Evolutionary conservation across 306 rosid genomes (phyloP).

Genomic region (Lotus japonicus): DNA sequence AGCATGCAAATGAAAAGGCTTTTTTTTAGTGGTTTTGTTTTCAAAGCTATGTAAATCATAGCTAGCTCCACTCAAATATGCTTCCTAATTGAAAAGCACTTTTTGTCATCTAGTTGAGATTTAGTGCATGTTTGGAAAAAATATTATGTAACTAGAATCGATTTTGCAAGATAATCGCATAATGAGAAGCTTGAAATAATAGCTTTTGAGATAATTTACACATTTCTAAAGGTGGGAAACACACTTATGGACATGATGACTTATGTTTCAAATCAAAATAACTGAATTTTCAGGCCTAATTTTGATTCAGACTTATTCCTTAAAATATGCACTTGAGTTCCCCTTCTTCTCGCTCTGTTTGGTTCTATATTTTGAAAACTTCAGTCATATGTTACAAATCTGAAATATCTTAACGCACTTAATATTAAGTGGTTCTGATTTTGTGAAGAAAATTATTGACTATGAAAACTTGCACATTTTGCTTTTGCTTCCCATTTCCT

Average conservation of each 20-base stretch:
- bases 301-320: too few species aligned
- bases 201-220: too few species aligned
- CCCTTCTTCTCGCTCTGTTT: too few species aligned
- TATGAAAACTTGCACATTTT: neutral
- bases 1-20: slow-evolving; percentile 17
- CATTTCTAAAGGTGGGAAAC: too few species aligned
- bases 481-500: neutral
- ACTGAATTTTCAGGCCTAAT: too few species aligned
- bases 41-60: neutral
- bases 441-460: neutral
- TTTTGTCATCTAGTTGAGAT: neutral
- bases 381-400: too few species aligned
- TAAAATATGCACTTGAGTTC: neutral
- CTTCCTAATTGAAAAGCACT: slow-evolving; percentile 1
- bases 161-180: too few species aligned
- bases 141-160: too few species aligned
- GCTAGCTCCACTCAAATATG: neutral
- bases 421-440: neutral
- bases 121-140: neutral
- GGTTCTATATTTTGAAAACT: too few species aligned
- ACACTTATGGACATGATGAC: neutral
- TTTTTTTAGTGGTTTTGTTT: slow-evolving; percentile 12
- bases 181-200: too few species aligned
- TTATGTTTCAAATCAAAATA: neutral
- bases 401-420: neutral